Conservation (phyloP, 2,329 filamentous ascomycete genomes). For the Hyphodiscus sp. region DNA sequence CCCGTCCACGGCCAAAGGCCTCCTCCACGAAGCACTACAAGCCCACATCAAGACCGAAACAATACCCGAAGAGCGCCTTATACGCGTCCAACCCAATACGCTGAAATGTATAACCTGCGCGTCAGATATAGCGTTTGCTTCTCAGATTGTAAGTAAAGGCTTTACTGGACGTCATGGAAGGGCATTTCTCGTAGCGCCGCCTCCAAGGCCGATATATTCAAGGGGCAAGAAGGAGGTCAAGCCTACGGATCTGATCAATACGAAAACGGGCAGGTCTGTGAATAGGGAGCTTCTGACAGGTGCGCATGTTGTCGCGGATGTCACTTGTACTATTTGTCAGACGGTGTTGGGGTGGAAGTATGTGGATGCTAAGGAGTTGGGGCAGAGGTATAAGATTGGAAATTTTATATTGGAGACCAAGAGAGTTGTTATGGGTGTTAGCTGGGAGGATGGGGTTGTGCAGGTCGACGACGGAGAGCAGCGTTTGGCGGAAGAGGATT, state of each 20-base stretch:
- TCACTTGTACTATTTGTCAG: slow-evolving; percentile 49
- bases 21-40: background rate
- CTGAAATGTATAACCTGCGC: slow-evolving; percentile 54
- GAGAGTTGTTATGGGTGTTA: slow-evolving; percentile 44
- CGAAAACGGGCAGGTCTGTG: slow-evolving; percentile 48
- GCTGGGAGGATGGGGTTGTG: slow-evolving; percentile 44
- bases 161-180: slow-evolving; percentile 61
- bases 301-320: slow-evolving; percentile 57
- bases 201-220: slow-evolving; percentile 20
- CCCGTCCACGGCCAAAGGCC: background rate
- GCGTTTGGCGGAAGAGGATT: slow-evolving; percentile 38
- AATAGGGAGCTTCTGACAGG: slow-evolving; percentile 55
- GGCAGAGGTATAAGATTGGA: slow-evolving; percentile 61
- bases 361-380: slow-evolving; percentile 51
- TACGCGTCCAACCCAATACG: slow-evolving; percentile 44
- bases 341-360: slow-evolving; percentile 63
- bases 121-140: slow-evolving; percentile 52
- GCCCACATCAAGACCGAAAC: background rate
- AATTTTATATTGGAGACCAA: slow-evolving; percentile 62
- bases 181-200: slow-evolving; percentile 50
- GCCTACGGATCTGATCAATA: slow-evolving; percentile 42
- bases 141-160: slow-evolving; percentile 58
- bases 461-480: slow-evolving; percentile 5
- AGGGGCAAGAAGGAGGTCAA: slow-evolving; percentile 9
- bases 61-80: slow-evolving; percentile 25